Evolutionary conservation across 2,329 filamentous ascomycete species (phyloP).

Genomic region (Beauveria sp.): DNA sequence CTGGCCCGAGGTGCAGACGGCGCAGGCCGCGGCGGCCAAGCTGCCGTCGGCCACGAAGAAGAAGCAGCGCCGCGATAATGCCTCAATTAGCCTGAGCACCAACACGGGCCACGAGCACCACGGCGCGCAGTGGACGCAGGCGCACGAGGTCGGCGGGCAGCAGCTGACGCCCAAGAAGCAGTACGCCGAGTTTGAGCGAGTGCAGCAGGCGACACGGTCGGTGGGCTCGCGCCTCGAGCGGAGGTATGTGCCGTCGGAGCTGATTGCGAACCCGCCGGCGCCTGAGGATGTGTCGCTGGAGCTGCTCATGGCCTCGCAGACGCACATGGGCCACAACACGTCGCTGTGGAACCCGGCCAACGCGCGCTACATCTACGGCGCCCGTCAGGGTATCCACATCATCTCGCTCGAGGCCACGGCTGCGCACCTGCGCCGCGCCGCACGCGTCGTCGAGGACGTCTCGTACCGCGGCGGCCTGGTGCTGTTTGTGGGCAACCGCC

Average conservation of each 20-base stretch:
- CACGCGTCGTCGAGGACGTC: conserved; percentile 86
- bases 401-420: conserved; percentile 87
- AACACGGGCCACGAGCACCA: conserved; percentile 16
- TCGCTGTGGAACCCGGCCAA: conserved; percentile 93
- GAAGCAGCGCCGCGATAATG: conserved; percentile 26
- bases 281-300: conserved; percentile 82
- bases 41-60: conserved; percentile 20
- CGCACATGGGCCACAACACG: conserved; percentile 83
- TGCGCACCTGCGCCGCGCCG: conserved; percentile 82
- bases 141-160: conserved; percentile 28
- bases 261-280: conserved; percentile 64
- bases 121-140: conserved; percentile 19
- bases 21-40: conserved; percentile 16
- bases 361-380: conserved; percentile 86
- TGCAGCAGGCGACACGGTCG: conserved; percentile 35
- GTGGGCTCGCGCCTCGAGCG: conserved; percentile 42
- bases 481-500: conserved; percentile 81
- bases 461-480: conserved; percentile 75
- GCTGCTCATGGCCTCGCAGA: conserved; percentile 78
- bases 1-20: conserved; percentile 16
- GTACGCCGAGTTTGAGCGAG: conserved; percentile 29
- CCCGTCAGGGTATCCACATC: conserved; percentile 83
- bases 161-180: conserved; percentile 32
- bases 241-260: conserved; percentile 57
- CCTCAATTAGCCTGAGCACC: conserved; percentile 26